Conservation (phyloP, 169 alveolate genomes). For the Theileria equi region DNA sequence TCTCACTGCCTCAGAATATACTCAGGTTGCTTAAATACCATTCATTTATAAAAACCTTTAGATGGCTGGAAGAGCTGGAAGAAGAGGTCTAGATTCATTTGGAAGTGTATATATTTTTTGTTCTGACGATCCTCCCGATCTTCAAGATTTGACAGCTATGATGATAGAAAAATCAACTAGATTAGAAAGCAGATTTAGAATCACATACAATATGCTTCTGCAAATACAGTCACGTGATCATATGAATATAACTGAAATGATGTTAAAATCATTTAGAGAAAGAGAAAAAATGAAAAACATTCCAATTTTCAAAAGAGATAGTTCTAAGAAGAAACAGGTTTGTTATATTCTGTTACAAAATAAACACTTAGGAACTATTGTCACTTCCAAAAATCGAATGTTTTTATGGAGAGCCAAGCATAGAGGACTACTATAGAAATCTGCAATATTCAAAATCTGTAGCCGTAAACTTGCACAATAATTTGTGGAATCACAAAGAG, state of each 20-base stretch:
- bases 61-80: constrained; percentile 99
- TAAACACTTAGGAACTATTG: constrained; percentile 27
- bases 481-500: constrained; percentile 58
- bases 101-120: constrained; percentile 93
- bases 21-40: constrained; percentile 74
- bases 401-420: constrained; percentile 56
- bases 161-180: constrained; percentile 80
- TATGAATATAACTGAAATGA: constrained; percentile 79
- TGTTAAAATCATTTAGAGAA: constrained; percentile 83
- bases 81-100: constrained; percentile 95
- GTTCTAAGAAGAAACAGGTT: constrained; percentile 39
- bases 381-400: constrained; percentile 44
- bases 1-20: constrained; percentile 94
- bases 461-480: constrained; percentile 30
- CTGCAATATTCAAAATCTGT: constrained; percentile 20
- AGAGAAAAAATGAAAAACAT: constrained; percentile 74
- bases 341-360: neutral
- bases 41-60: constrained; percentile 24
- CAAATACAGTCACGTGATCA: constrained; percentile 79
- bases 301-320: constrained; percentile 41
- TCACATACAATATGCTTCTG: constrained; percentile 87
- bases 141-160: constrained; percentile 82
- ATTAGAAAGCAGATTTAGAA: constrained; percentile 87
- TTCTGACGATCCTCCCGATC: constrained; percentile 84
- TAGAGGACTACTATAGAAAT: constrained; percentile 47